Conservation (phyloP, 1,284 basidiomycete species). For the Phlebopus sp. region DNA sequence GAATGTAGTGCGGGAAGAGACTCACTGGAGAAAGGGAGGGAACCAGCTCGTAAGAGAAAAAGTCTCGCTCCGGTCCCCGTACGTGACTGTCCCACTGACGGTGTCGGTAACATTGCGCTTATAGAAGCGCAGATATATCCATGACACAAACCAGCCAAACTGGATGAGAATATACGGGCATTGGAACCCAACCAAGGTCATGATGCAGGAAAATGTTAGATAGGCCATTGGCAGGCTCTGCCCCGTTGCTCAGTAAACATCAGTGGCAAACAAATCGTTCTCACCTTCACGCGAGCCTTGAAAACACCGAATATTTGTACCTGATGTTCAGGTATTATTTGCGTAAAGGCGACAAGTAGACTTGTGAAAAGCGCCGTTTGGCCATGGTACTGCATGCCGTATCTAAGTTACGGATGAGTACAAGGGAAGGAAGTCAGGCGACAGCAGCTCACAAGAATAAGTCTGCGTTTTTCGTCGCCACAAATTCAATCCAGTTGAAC, state of each 20-base stretch:
- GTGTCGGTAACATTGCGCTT: slow-evolving; percentile 73
- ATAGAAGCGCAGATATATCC: slow-evolving; percentile 96
- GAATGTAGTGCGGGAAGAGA: slow-evolving; percentile 35
- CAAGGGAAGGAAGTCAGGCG: slow-evolving; percentile 10
- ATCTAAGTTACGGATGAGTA: slow-evolving; percentile 45
- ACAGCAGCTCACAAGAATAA: slow-evolving; percentile 66
- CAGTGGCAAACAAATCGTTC: slow-evolving; percentile 13
- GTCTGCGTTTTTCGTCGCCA: slow-evolving; percentile 61
- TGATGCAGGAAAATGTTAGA: slow-evolving; percentile 85
- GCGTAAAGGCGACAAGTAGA: slow-evolving; percentile 93
- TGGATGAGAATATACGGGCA: slow-evolving; percentile 96
- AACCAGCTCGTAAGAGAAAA: slow-evolving; percentile 98
- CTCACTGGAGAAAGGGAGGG: slow-evolving; percentile 89
- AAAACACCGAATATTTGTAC: slow-evolving; percentile 88
- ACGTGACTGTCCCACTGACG: slow-evolving; percentile 56
- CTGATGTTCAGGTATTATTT: slow-evolving; percentile 96
- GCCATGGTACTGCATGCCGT: slow-evolving; percentile 87
- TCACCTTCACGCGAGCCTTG: slow-evolving; percentile 87
- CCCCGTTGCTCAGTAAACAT: slow-evolving; percentile 6
- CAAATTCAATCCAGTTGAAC: slow-evolving; percentile 79
- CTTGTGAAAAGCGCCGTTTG: slow-evolving; percentile 90
- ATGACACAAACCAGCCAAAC: slow-evolving; percentile 96
- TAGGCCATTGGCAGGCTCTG: slow-evolving; percentile 93
- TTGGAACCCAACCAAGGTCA: slow-evolving; percentile 86
- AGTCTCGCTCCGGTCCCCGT: slow-evolving; percentile 93